Evolutionary conservation across 1,284 basidiomycete species (phyloP), one percentile per base, ranked within the genome.

Genomic region (Stygiomarasmius scandens): DNA sequence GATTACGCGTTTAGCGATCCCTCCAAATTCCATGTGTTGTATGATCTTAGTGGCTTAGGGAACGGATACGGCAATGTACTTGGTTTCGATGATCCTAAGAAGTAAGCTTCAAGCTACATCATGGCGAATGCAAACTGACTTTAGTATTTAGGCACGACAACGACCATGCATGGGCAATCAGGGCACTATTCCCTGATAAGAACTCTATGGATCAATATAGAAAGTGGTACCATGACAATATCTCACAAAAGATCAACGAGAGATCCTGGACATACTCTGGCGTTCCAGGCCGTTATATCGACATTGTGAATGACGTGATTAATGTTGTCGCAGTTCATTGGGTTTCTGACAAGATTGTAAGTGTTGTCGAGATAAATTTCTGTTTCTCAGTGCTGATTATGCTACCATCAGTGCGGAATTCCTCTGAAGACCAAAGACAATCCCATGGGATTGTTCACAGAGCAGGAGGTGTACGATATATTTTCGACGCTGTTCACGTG

Each of bases 291-390:
- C 74, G 68, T 10, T 80, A 78, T 52, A 66, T 89, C 52, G 85
- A 90, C 65, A 73, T 90, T 48, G 82, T 88, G 20, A 75, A 77
- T 36, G 82, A 87, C 57, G 84, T 89, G 8, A 75, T 85, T 66
- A 86, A 86, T 62, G 68, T 79, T 8, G 72, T 79, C 9, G 77
- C 78, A 2, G 75, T 83, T 5, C 75, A 80, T 56, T 83, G 84
- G 75, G 74, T 81, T 16, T 75, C 84, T 1, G 77, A 81, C 52
- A 71, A 77, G 51, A 64, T 87, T 43, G 82, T 85, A 49, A 43
- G 76, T 67, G 29, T 41, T 16, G 20, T 11, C 47, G 3, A 25
- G 51, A 27, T 53, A 36, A 9, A 22, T 36, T 19, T 10, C n/a
- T 2, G 49, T 9, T n/a, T 41, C 16, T 9, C 38, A 41, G 16